phyloP scores from a whole-genome alignment of 2,329 filamentous ascomycete genomes.

The Periconia macrospinosa region DNA sequence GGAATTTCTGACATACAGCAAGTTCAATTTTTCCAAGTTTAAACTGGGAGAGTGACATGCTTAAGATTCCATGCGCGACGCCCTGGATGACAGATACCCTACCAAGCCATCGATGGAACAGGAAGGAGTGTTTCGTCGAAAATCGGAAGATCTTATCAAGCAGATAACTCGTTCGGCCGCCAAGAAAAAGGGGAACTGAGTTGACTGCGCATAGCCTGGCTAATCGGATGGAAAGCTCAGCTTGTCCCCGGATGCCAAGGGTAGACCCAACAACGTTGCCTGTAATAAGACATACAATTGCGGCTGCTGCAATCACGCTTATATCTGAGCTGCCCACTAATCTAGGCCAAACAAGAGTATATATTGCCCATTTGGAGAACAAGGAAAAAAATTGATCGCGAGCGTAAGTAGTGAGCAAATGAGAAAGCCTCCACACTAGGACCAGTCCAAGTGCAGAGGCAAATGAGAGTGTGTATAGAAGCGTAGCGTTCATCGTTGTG shows the following conservation, averaged over 20 bases:
- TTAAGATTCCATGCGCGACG: constrained; percentile 5
- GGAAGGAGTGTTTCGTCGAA: not conserved
- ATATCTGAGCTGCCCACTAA: constrained; percentile 1
- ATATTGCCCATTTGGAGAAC: constrained; percentile 1
- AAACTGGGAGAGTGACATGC: not conserved
- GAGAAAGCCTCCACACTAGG: not conserved
- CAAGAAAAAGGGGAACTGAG: constrained; percentile 1
- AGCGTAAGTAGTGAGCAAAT: not conserved
- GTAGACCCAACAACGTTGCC: not conserved
- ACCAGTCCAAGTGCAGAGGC: not conserved
- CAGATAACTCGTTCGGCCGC: not conserved
- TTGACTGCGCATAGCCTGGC: constrained; percentile 1
- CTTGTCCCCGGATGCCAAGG: not conserved
- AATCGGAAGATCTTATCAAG: not conserved
- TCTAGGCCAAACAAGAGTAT: constrained; percentile 2
- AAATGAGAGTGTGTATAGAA: constrained; percentile 1
- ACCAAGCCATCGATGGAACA: constrained; percentile 10
- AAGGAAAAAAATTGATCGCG: not conserved
- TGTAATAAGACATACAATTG: not conserved
- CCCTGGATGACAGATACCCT: constrained; percentile 4
- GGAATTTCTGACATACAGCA: not conserved
- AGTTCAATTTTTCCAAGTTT: not conserved
- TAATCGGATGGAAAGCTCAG: not conserved
- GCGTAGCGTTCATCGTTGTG: not conserved
- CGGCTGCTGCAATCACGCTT: not conserved